These are phyloP conservation scores for Colletotrichum liaoningense DNA, from an alignment of 2,329 filamentous ascomycete species.

Conservation along the genomic window DNA sequence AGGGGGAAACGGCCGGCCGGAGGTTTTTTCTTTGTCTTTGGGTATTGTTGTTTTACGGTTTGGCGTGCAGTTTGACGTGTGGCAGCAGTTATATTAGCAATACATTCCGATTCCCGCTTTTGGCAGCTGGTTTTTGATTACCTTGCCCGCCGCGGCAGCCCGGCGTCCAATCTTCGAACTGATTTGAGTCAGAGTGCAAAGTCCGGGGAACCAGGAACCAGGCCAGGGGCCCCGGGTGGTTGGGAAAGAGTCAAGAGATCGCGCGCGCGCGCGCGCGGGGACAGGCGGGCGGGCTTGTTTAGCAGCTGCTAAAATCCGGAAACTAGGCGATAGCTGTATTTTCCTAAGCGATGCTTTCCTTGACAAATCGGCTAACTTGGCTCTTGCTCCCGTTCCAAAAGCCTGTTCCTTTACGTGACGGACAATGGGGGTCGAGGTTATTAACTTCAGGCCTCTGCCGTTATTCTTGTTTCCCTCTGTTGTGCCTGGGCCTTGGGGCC, in stretches of 20 bases:
- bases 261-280: too few species aligned
- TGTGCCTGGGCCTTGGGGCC: background rate
- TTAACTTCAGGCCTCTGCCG: background rate
- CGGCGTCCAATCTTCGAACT: background rate
- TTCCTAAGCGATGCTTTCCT: background rate
- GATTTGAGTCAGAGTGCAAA: background rate
- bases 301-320: background rate
- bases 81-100: background rate
- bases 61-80: background rate
- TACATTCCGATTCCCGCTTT: background rate
- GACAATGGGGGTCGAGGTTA: background rate
- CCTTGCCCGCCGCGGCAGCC: too few species aligned
- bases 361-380: background rate
- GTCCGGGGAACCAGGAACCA: background rate
- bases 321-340: background rate
- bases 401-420: background rate
- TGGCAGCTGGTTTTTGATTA: background rate
- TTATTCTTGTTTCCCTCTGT: background rate
- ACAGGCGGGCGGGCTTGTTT: background rate
- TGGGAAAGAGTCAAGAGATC: background rate
- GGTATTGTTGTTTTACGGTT: background rate
- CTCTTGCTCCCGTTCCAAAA: background rate
- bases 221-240: background rate
- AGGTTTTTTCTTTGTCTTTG: background rate
- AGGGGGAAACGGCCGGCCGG: too few species aligned